These are phyloP conservation scores for Xeromyces bisporus DNA, from an alignment of 495 filamentous ascomycete genomes.

Conservation along the genomic window DNA sequence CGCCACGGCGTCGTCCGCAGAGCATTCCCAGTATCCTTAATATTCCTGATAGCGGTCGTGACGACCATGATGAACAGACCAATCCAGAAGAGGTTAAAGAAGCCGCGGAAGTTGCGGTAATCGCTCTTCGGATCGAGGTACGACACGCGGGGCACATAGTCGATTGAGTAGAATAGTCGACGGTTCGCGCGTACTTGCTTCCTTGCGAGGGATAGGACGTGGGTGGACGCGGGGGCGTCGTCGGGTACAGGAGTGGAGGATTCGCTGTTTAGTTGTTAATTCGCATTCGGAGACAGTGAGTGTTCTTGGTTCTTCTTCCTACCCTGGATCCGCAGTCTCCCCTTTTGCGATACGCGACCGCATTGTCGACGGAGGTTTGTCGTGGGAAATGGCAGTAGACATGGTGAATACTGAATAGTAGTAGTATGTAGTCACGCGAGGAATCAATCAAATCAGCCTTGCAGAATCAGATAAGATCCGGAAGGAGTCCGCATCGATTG, in stretches of 20 bases:
- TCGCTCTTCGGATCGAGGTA: slow-evolving; percentile 90
- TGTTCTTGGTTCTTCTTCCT: too few species aligned
- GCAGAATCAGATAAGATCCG: too few species aligned
- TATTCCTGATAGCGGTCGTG: slow-evolving; percentile 75
- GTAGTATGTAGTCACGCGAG: too few species aligned
- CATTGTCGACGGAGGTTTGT: too few species aligned
- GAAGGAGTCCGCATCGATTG: too few species aligned
- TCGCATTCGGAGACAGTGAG: too few species aligned
- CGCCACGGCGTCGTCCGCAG: slow-evolving; percentile 72
- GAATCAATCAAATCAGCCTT: too few species aligned
- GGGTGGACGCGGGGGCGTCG: slow-evolving; percentile 80
- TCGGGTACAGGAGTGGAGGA: slow-evolving; percentile 80
- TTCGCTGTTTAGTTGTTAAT: too few species aligned
- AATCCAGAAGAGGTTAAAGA: slow-evolving; percentile 97
- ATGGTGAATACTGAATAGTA: too few species aligned
- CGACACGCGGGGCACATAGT: slow-evolving; percentile 82
- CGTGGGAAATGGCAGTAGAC: too few species aligned
- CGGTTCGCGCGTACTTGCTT: slow-evolving; percentile 73
- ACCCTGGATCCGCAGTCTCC: background rate
- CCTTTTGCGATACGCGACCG: too few species aligned
- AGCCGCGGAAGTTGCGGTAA: slow-evolving; percentile 87
- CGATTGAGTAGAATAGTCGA: slow-evolving; percentile 87
- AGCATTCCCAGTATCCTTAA: slow-evolving; percentile 83
- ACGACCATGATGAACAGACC: slow-evolving; percentile 91
- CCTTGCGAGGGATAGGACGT: slow-evolving; percentile 67